Evolutionary conservation across 768 basidiomycete species (phyloP).

Genomic region (Asterophora parasitica): DNA sequence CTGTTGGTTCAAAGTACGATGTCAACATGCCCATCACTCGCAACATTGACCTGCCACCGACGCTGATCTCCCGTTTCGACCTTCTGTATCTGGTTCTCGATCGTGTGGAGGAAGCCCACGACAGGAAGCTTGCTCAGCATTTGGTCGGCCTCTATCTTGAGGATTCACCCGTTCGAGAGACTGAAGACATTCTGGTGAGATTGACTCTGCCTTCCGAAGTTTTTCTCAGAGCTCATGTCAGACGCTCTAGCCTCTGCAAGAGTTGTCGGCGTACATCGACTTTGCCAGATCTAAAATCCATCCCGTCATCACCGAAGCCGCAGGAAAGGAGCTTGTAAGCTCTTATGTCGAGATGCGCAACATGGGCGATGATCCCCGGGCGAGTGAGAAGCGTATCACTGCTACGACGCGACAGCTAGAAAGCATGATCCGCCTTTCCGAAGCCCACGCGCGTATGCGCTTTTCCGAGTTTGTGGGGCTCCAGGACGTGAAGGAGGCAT

Average conservation of each 20-base stretch:
- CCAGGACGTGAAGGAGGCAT: slow-evolving; percentile 85
- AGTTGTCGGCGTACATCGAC: slow-evolving; percentile 91
- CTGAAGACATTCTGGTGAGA: slow-evolving; percentile 74
- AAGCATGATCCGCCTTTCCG: slow-evolving; percentile 92
- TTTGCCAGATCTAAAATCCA: slow-evolving; percentile 85
- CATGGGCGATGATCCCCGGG: slow-evolving; percentile 83
- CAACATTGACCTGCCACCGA: slow-evolving; percentile 97
- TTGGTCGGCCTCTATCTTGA: slow-evolving; percentile 92
- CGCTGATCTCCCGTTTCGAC: slow-evolving; percentile 96
- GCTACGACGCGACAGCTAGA: slow-evolving; percentile 97
- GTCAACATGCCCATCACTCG: slow-evolving; percentile 86
- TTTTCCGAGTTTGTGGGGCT: slow-evolving; percentile 85
- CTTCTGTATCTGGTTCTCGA: slow-evolving; percentile 94
- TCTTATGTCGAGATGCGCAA: slow-evolving; percentile 94
- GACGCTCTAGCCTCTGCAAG: slow-evolving; percentile 68
- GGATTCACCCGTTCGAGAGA: slow-evolving; percentile 66
- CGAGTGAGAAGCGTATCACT: slow-evolving; percentile 90
- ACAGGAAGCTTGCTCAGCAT: slow-evolving; percentile 86
- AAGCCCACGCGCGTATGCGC: slow-evolving; percentile 96
- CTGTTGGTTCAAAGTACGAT: slow-evolving; percentile 94
- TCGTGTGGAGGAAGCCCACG: slow-evolving; percentile 84
- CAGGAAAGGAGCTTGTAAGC: slow-evolving; percentile 76
- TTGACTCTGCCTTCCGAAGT: not conserved
- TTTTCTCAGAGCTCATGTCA: not conserved
- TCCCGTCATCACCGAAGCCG: slow-evolving; percentile 82